phyloP scores from a whole-genome alignment of 305 asterid genomes.

The Striga hermonthica region DNA sequence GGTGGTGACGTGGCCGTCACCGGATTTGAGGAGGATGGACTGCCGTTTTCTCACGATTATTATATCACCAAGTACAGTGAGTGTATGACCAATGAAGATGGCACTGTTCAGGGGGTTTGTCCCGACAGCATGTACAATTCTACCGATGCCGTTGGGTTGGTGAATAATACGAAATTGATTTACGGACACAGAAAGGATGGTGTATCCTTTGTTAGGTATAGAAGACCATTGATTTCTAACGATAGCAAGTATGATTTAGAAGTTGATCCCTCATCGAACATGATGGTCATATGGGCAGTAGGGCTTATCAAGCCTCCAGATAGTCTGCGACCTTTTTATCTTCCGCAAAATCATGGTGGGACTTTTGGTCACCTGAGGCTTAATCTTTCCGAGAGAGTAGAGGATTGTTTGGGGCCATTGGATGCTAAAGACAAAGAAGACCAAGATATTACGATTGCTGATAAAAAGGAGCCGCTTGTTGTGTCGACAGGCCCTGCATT shows the following conservation, averaged over 20 bases:
- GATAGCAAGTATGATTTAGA: conserved; percentile 59
- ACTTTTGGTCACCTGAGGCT: conserved; percentile 73
- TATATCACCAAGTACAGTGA: conserved; percentile 73
- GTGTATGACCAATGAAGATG: conserved; percentile 63
- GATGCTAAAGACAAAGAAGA: conserved; percentile 94
- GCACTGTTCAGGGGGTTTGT: conserved; percentile 75
- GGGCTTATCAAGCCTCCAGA: conserved; percentile 93
- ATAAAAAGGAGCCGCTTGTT: conserved; percentile 82
- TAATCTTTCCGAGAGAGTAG: conserved; percentile 57
- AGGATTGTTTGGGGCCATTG: conserved; percentile 89
- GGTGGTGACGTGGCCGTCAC: conserved; percentile 83
- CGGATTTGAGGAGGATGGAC: conserved; percentile 71
- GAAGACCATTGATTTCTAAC: conserved; percentile 56
- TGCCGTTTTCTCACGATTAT: conserved; percentile 84
- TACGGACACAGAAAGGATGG: conserved; percentile 96
- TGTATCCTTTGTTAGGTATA: conserved; percentile 79
- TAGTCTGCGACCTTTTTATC: conserved; percentile 77
- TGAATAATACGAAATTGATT: conserved; percentile 58
- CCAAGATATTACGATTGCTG: conserved; percentile 93
- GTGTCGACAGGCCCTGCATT: conserved; percentile 67
- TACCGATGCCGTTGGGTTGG: conserved; percentile 42
- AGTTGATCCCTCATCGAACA: conserved; percentile 50
- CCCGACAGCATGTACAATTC: conserved; percentile 64
- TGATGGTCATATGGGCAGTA: conserved; percentile 91
- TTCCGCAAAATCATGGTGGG: conserved; percentile 92